Percentiles rank a stretch among this genome's conserved stretches.
phyloP scores from a whole-genome alignment of 768 basidiomycete species.

The Serendipita sp. region DNA sequence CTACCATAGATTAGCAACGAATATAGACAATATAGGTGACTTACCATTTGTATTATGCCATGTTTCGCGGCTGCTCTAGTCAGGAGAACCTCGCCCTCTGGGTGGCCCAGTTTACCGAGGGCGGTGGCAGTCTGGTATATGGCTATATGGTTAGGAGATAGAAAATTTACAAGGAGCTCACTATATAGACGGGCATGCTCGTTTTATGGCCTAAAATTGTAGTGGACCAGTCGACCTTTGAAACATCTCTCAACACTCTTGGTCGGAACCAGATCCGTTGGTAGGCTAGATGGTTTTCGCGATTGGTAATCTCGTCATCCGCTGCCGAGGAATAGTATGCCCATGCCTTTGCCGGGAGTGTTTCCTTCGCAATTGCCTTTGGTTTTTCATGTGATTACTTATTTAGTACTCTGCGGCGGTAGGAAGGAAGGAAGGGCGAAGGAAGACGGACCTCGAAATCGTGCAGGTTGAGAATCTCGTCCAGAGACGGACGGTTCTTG shows the following conservation, averaged over 20 bases:
- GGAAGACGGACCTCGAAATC: constrained; percentile 63
- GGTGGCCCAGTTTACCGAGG: constrained; percentile 87
- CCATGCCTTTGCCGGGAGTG: constrained; percentile 82
- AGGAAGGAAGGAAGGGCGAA: constrained; percentile 8
- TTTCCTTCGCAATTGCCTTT: constrained; percentile 72
- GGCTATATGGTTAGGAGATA: neutral
- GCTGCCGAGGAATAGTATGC: constrained; percentile 82
- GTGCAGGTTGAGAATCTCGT: constrained; percentile 75
- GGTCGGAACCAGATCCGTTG: constrained; percentile 92
- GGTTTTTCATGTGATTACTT: constrained; percentile 9
- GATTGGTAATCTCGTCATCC: constrained; percentile 81
- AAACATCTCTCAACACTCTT: constrained; percentile 69
- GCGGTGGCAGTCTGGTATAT: constrained; percentile 65
- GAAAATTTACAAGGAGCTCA: constrained; percentile 21
- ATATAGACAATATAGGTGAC: constrained; percentile 8
- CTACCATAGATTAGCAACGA: constrained; percentile 25
- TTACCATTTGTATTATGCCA: constrained; percentile 58
- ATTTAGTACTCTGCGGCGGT: neutral
- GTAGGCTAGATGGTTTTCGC: constrained; percentile 84
- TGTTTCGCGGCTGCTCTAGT: constrained; percentile 79
- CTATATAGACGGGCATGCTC: constrained; percentile 70
- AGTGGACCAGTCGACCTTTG: constrained; percentile 73
- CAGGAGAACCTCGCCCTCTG: constrained; percentile 83
- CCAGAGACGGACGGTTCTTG: constrained; percentile 49
- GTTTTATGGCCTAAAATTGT: constrained; percentile 62